These are phyloP conservation scores for Alternaria burnsii DNA, from an alignment of 2,329 filamentous ascomycete species.

Conservation along the genomic window DNA sequence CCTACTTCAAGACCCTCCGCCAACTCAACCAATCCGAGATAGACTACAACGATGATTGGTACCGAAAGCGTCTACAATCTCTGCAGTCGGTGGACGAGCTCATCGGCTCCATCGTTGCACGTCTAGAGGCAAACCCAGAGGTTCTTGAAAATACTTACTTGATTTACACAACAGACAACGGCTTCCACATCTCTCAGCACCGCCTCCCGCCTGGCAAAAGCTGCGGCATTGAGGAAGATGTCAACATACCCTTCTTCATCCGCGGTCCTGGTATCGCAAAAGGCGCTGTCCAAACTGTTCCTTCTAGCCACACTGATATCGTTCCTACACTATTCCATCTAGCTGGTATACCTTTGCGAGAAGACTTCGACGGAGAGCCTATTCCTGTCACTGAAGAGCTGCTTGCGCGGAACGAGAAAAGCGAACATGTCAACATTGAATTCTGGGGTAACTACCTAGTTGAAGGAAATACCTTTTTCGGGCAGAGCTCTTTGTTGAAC, in stretches of 20 bases:
- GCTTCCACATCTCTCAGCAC: slow-evolving; percentile 54
- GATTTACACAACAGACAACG: slow-evolving; percentile 55
- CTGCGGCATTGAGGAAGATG: slow-evolving; percentile 53
- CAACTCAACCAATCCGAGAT: slow-evolving; percentile 58
- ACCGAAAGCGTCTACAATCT: slow-evolving; percentile 59
- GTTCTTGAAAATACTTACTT: slow-evolving; percentile 60
- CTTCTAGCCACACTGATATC: slow-evolving; percentile 52
- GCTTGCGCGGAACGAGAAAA: slow-evolving; percentile 18
- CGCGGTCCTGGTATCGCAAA: slow-evolving; percentile 50
- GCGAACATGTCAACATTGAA: slow-evolving; percentile 54
- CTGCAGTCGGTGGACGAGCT: slow-evolving; percentile 65
- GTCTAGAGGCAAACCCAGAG: slow-evolving; percentile 50
- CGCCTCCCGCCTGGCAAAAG: slow-evolving; percentile 53
- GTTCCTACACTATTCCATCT: slow-evolving; percentile 52
- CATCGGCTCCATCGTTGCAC: slow-evolving; percentile 56
- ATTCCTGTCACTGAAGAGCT: slow-evolving; percentile 42
- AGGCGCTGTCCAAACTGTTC: slow-evolving; percentile 31
- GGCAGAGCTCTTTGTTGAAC: slow-evolving; percentile 30
- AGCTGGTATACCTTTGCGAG: slow-evolving; percentile 40
- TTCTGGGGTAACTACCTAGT: slow-evolving; percentile 51
- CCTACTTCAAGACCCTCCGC: slow-evolving; percentile 30
- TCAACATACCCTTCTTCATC: slow-evolving; percentile 54
- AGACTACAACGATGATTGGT: slow-evolving; percentile 63
- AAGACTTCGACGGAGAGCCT: slow-evolving; percentile 49
- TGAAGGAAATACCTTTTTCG: slow-evolving; percentile 26